Base-by-base conservation (phyloP, 345 rosid genomes). In the Camelina hispida region DNA sequence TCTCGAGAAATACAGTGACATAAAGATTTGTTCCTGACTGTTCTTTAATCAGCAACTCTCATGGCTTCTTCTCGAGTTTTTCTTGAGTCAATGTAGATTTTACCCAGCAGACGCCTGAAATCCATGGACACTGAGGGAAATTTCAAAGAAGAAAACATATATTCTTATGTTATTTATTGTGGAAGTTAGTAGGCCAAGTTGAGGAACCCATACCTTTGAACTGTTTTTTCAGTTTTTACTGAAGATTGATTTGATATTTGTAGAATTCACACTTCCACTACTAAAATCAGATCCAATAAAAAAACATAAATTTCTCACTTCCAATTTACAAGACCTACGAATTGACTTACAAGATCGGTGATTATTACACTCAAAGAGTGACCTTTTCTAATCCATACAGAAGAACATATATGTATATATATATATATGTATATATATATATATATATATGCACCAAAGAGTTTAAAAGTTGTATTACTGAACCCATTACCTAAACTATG, bases 21-120 rank as follows among this genome's bases (percentile, higher is more conserved):
- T 56, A 51, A 88, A 82, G 43, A 79, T 78, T 62, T 84, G 86
- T 22, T 90, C 95, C 81, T 90, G 96, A 62, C 63, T 81, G 81
- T 88, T 83, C 85, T 87, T 96, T 62, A 96, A 55, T 87, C 97
- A 79, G 98, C 94, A 78, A 96, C 90, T 60, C 89, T 84, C 65
- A 87, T 81, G 62, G 99, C 22, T 82, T 96, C 99, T 87, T 96
- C 99, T 40, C 89, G 89, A 47, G 99, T 93, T 68, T 96, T 96
- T 84, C 99, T 89, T 73, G 91, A 83, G 82, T 96, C 99, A 79
- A 96, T 96, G 84, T 93, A 78, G 77, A 96, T 80, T 85, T 96
- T 96, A 12, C 99, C 99, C 91, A 96, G 78, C 83, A 96, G 72
- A n/a, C 97, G 95, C 46, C 96, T 32, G 99, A 89, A 89, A 96